phyloP scores from a whole-genome alignment of 1,284 basidiomycete species.

The Ceratobasidium sp. region DNA sequence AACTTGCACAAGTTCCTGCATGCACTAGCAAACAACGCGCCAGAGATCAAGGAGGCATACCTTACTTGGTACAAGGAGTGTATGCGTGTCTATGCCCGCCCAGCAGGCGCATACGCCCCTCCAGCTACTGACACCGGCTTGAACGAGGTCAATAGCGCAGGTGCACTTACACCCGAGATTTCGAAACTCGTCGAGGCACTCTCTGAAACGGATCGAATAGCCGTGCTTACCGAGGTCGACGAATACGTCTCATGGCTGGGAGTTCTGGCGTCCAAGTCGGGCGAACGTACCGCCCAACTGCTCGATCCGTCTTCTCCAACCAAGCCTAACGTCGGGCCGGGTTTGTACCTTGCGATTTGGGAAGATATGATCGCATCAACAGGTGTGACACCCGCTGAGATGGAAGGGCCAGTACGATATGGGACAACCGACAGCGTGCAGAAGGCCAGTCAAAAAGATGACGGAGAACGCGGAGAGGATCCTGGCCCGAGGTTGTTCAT shows the following conservation, averaged over 20 bases:
- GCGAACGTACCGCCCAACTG: slow-evolving; percentile 8
- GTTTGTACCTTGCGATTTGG: slow-evolving; percentile 34
- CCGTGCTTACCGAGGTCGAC: slow-evolving; percentile 23
- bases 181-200: slow-evolving; percentile 17
- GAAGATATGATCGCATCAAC: slow-evolving; percentile 41
- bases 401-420: slow-evolving; percentile 34
- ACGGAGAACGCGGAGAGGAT: slow-evolving; percentile 25
- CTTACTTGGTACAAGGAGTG: slow-evolving; percentile 36
- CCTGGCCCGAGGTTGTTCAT: slow-evolving; percentile 12
- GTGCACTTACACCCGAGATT: slow-evolving; percentile 31
- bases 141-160: slow-evolving; percentile 32
- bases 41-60: slow-evolving; percentile 34
- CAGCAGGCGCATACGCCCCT: slow-evolving; percentile 3
- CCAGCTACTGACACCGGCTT: neutral
- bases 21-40: slow-evolving; percentile 22
- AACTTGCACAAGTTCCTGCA: slow-evolving; percentile 40
- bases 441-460: slow-evolving; percentile 21
- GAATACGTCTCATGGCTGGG: slow-evolving; percentile 22
- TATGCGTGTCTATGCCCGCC: slow-evolving; percentile 34
- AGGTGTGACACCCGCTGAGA: slow-evolving; percentile 35
- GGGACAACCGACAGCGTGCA: slow-evolving; percentile 38
- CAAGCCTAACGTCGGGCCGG: slow-evolving; percentile 23
- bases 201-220: neutral
- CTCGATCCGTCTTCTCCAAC: neutral
- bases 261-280: slow-evolving; percentile 15